Conservation (phyloP, 305 asterid genomes). For the Plantago rigida region DNA sequence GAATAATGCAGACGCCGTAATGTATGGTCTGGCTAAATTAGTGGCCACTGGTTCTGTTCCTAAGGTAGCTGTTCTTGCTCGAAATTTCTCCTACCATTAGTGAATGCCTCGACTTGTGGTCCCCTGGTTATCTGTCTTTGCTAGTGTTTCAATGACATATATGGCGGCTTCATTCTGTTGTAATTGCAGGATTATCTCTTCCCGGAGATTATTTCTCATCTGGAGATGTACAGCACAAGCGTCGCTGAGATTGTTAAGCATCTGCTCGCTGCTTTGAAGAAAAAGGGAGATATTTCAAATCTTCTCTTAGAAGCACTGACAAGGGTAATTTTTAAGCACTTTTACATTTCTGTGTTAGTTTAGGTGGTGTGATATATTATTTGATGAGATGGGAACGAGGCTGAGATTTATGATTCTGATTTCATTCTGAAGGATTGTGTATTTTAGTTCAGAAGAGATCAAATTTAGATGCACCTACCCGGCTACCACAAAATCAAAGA, state of each 20-base stretch:
- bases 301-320: constrained; percentile 63
- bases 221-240: constrained; percentile 54
- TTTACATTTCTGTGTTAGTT: constrained; percentile 4
- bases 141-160: too few species aligned
- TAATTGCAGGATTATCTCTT: constrained; percentile 66
- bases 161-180: constrained; percentile 14
- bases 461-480: neutral
- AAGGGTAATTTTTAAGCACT: constrained; percentile 36
- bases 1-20: constrained; percentile 65
- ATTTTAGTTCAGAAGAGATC: too few species aligned
- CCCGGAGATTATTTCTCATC: constrained; percentile 68
- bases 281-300: constrained; percentile 52
- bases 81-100: too few species aligned
- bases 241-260: constrained; percentile 77
- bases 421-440: too few species aligned
- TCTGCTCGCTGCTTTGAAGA: constrained; percentile 61
- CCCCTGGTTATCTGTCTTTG: too few species aligned
- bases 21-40: constrained; percentile 66
- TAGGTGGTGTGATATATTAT: neutral
- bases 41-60: constrained; percentile 70
- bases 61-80: constrained; percentile 36
- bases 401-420: too few species aligned
- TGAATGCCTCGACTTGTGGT: too few species aligned
- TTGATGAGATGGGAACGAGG: too few species aligned
- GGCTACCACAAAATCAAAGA: neutral